These are phyloP conservation scores for Wickerhamiella shivajii DNA, from an alignment of 805 yeast genomes.

Conservation along the genomic window DNA sequence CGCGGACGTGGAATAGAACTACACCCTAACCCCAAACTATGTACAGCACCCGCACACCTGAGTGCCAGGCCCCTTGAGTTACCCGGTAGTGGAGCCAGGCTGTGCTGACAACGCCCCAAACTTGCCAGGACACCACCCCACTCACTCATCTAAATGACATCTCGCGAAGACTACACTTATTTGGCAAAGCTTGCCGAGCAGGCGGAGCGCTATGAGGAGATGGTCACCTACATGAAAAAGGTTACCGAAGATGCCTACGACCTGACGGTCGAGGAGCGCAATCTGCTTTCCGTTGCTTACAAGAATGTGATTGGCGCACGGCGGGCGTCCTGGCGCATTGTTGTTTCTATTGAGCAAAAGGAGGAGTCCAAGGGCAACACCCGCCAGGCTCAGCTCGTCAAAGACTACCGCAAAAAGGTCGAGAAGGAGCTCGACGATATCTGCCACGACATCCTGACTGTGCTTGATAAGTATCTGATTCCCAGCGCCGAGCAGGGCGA, in stretches of 20 bases:
- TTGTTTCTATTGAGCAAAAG: conserved; percentile 95
- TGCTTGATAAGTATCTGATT: conserved; percentile 77
- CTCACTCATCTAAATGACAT: too few relatives aligned
- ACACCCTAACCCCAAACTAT: too few relatives aligned
- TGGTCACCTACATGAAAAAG: conserved; percentile 98
- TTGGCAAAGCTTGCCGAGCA: conserved; percentile 98
- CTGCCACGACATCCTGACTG: conserved; percentile 85
- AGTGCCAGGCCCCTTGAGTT: too few relatives aligned
- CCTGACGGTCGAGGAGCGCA: conserved; percentile 95
- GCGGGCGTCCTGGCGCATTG: conserved; percentile 99
- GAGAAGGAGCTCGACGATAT: conserved; percentile 88
- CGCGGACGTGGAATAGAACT: too few relatives aligned
- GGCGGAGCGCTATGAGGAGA: conserved; percentile 99
- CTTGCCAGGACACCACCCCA: too few relatives aligned
- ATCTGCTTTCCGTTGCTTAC: conserved; percentile 92
- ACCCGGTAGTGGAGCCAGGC: too few relatives aligned
- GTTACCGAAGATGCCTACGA: conserved; percentile 61
- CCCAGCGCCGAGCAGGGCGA: conserved; percentile 95
- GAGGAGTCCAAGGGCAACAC: conserved; percentile 97
- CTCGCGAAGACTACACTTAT: conserved; percentile 97
- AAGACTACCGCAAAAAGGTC: conserved; percentile 90
- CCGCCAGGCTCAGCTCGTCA: conserved; percentile 72
- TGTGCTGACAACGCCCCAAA: too few relatives aligned
- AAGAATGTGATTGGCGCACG: conserved; percentile 98
- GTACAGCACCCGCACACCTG: too few relatives aligned